phyloP scores from a whole-genome alignment of 2,329 filamentous ascomycete genomes.

The Xylariaceae sp. region DNA sequence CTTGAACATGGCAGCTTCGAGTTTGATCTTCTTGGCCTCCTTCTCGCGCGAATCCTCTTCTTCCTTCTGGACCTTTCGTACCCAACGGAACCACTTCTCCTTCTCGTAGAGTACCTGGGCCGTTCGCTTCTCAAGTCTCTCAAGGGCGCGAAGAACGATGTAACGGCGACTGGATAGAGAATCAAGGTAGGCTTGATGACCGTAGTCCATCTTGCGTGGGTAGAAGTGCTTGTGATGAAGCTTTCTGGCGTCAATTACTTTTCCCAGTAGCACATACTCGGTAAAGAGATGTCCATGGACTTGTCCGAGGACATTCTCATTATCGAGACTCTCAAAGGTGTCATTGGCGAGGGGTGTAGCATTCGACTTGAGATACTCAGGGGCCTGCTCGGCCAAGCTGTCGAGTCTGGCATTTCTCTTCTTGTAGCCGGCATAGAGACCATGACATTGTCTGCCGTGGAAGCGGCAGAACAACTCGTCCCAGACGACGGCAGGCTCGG shows the following conservation, averaged over 20 bases:
- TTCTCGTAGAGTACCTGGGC: conserved; percentile 41
- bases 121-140: conserved; percentile 38
- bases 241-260: conserved; percentile 26
- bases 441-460: conserved; percentile 37
- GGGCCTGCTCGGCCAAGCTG: conserved; percentile 30
- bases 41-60: conserved; percentile 42
- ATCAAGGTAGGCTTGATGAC: conserved; percentile 32
- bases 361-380: conserved; percentile 34
- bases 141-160: conserved; percentile 35
- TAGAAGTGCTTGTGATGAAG: conserved; percentile 32
- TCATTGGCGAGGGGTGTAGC: conserved; percentile 36
- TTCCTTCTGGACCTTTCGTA: conserved; percentile 39
- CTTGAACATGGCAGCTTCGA: conserved; percentile 43
- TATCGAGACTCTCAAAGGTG: conserved; percentile 35
- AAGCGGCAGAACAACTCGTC: conserved; percentile 16
- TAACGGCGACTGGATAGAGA: conserved; percentile 31
- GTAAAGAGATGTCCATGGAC: conserved; percentile 39
- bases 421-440: conserved; percentile 46
- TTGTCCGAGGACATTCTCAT: conserved; percentile 35
- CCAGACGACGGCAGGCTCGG: conserved; percentile 7
- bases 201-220: conserved; percentile 30
- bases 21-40: conserved; percentile 45
- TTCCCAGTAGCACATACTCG: conserved; percentile 28
- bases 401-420: conserved; percentile 42
- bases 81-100: conserved; percentile 46